phyloP scores from a whole-genome alignment of 148 eudicot species.

The Diospyros kaki region DNA sequence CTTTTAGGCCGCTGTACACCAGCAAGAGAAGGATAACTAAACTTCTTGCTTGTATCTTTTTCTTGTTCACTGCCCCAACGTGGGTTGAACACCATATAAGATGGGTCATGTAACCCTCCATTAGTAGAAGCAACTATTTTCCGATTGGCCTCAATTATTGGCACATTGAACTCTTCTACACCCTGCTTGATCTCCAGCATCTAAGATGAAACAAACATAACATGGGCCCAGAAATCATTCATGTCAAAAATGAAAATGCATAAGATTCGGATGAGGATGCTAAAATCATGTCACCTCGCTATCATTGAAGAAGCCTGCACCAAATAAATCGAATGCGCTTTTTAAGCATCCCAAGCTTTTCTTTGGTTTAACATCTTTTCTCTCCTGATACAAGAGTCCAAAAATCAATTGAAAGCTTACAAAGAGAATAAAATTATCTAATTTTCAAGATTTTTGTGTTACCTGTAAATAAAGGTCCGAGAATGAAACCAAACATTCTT shows the following conservation, averaged over 20 bases:
- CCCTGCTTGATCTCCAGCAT: constrained; percentile 67
- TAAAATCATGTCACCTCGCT: constrained; percentile 37
- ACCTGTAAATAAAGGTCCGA: constrained; percentile 26
- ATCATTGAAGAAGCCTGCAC: constrained; percentile 56
- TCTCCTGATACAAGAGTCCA: constrained; percentile 46
- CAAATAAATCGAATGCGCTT: constrained; percentile 51
- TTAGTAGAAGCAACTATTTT: constrained; percentile 58
- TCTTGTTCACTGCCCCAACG: constrained; percentile 41
- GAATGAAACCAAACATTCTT: constrained; percentile 22
- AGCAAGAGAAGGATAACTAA: constrained; percentile 41
- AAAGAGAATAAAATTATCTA: not conserved
- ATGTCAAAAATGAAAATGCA: not conserved
- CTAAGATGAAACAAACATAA: constrained; percentile 19
- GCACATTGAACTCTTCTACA: constrained; percentile 61
- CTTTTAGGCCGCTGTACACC: constrained; percentile 46
- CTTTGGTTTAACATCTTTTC: constrained; percentile 26
- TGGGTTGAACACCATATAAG: constrained; percentile 59
- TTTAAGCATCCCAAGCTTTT: constrained; percentile 17
- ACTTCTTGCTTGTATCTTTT: constrained; percentile 25
- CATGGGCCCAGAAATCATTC: not conserved
- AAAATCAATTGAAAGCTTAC: constrained; percentile 5
- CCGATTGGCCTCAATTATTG: constrained; percentile 52
- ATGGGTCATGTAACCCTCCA: constrained; percentile 72
- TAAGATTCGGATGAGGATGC: not conserved
- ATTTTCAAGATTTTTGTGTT: not conserved